These are phyloP conservation scores for Dioscorea dumetorum DNA, from an alignment of 106 monocot species.

Conservation along the genomic window DNA sequence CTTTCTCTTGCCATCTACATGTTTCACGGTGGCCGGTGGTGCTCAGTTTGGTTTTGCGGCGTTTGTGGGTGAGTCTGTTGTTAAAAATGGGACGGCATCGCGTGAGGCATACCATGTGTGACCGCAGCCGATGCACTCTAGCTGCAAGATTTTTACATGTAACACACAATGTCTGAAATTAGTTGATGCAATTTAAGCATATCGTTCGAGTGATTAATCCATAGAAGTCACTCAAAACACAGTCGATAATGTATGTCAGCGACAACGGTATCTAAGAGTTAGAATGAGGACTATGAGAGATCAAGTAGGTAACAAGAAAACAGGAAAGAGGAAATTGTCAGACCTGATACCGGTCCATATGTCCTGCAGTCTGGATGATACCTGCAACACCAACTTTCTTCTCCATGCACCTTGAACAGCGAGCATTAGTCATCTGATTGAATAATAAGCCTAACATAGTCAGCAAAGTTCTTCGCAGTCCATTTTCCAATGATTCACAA, in stretches of 20 bases:
- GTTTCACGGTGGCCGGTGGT: constrained; percentile 72
- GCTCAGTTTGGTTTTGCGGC: constrained; percentile 58
- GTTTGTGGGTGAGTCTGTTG: constrained; percentile 47
- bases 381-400: constrained; percentile 84
- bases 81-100: constrained; percentile 65
- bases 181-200: neutral
- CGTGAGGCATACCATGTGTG: constrained; percentile 65
- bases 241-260: neutral
- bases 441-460: neutral
- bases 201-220: no score
- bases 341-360: constrained; percentile 90
- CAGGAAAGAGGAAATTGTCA: neutral
- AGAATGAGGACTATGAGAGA: no score
- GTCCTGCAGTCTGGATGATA: constrained; percentile 84
- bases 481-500: no score
- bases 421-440: constrained; percentile 90
- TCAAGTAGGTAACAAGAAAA: neutral
- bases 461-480: neutral
- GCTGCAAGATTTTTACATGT: constrained; percentile 21
- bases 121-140: constrained; percentile 82
- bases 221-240: no score
- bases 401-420: constrained; percentile 73
- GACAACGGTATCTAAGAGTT: neutral
- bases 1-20: constrained; percentile 19
- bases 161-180: neutral